Base-by-base conservation (phyloP, 108 stramenopile genomes). In the Aurantiochytrium sp. region DNA sequence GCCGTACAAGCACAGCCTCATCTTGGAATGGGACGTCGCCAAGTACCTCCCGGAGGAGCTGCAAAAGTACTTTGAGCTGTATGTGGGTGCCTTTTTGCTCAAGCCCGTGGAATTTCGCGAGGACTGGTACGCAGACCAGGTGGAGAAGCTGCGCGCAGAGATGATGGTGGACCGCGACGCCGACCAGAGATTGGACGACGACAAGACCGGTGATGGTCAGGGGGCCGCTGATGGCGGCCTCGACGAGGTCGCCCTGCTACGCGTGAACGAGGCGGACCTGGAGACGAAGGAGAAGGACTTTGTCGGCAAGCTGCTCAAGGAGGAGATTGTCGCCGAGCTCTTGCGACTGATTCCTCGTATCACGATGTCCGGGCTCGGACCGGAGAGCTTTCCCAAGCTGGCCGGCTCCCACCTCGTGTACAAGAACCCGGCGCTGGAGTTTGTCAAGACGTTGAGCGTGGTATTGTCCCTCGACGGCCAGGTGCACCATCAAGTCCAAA, bases 401-500 rank as follows among this genome's bases (percentile, higher is more conserved):
- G 93, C 94, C 15, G 95, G 95, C n/a, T 90, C 92, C 22, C 89
- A 97, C 68, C 87, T 93, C 53, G 52, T 68, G 86, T 88, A 87
- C 36, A 90, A 88, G 52, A 91, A 93, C 86, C 96, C 97, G 48
- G 95, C 97, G 12, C 91, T 99, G 52, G 97, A 98, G 91, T 98
- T 99, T 89, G 95, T 97, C 88, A 97, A 97, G 89, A 94, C 91
- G 87, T 93, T 97, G 30, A 94, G 95, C 55, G 91, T 90, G 32
- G 92, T 99, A 6, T 89, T 99, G 41, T 91, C 93, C 55, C 93
- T 99, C 22, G 99, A 99, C 89, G 54, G 92, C 4, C 95, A 95
- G 53, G 91, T 95, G 4, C 88, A 93, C 42, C 94, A 94, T 39
- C 97, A 97, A 91, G 95, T 96, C 37, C 89, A 93, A 39, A 92